These are phyloP conservation scores for Phytophthora tentaculata DNA, from an alignment of 352 stramenopile genomes.

Conservation along the genomic window DNA sequence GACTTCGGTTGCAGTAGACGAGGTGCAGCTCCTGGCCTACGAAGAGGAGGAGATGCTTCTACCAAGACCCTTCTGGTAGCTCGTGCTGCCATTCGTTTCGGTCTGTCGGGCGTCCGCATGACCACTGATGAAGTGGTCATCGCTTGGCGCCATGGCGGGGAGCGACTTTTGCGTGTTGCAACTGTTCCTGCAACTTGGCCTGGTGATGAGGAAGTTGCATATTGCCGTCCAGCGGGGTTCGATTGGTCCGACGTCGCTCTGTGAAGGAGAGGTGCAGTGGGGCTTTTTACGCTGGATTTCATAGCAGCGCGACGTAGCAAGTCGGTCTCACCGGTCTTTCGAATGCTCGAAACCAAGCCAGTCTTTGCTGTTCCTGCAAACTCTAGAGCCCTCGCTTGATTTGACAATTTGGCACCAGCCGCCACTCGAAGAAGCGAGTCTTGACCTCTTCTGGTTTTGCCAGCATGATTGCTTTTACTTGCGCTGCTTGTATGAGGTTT, in stretches of 20 bases:
- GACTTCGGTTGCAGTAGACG: constrained; percentile 37
- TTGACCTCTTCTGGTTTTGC: constrained; percentile 15
- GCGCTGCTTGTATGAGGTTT: constrained; percentile 22
- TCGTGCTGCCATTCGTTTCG: constrained; percentile 53
- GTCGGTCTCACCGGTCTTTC: constrained; percentile 7
- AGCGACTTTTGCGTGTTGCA: constrained; percentile 4
- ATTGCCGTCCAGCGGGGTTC: constrained; percentile 14
- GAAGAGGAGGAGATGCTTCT: constrained; percentile 78
- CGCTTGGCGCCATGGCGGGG: constrained; percentile 10
- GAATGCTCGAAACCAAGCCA: neutral
- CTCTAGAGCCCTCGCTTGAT: constrained; percentile 2
- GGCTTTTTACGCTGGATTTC: constrained; percentile 8
- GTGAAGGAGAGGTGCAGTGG: constrained; percentile 13
- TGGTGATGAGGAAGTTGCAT: constrained; percentile 8
- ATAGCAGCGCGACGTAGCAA: constrained; percentile 16
- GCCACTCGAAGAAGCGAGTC: constrained; percentile 16
- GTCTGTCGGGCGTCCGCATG: constrained; percentile 82
- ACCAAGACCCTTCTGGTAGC: constrained; percentile 61
- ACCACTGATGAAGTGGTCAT: constrained; percentile 48
- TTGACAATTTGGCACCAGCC: constrained; percentile 3
- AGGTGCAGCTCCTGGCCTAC: constrained; percentile 36
- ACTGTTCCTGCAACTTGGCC: constrained; percentile 1
- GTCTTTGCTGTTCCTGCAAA: constrained; percentile 2
- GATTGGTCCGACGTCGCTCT: constrained; percentile 23
- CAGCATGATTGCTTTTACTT: constrained; percentile 14